Percentiles rank a stretch among this genome's conserved stretches.
Conservation (phyloP, 2,329 filamentous ascomycete genomes). For the Penicillium janthinellum region DNA sequence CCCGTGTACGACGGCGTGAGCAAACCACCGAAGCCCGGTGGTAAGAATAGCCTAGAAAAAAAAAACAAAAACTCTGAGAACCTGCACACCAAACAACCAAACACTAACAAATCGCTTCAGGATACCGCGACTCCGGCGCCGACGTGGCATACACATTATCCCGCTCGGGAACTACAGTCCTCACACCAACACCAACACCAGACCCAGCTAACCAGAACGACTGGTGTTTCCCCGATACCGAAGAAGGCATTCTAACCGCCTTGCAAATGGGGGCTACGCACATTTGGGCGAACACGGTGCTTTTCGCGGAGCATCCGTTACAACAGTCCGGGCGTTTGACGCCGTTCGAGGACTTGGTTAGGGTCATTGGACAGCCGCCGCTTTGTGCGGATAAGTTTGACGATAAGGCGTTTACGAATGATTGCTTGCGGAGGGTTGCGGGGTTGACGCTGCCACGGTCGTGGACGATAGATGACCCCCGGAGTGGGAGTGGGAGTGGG, state of each 20-base stretch:
- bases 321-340: conserved; percentile 44
- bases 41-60: conserved; percentile 22
- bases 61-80: background rate
- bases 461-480: conserved; percentile 35
- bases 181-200: conserved; percentile 36
- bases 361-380: conserved; percentile 52
- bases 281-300: conserved; percentile 56
- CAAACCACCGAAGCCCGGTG: conserved; percentile 55
- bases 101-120: conserved; percentile 27
- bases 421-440: conserved; percentile 40
- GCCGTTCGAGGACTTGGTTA: conserved; percentile 33
- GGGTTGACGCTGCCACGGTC: conserved; percentile 46
- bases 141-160: conserved; percentile 51
- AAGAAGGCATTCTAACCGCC: conserved; percentile 46
- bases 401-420: conserved; percentile 54
- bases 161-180: conserved; percentile 32
- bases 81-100: background rate
- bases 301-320: conserved; percentile 53
- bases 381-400: conserved; percentile 53
- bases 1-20: conserved; percentile 51
- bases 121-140: conserved; percentile 53
- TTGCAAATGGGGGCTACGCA: conserved; percentile 47
- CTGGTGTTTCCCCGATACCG: conserved; percentile 51
- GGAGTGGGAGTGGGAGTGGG: conserved; percentile 16
- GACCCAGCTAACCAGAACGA: conserved; percentile 34